Evolutionary conservation across 2,329 filamentous ascomycete species (phyloP).

Genomic region (Sporothrix inflata): DNA sequence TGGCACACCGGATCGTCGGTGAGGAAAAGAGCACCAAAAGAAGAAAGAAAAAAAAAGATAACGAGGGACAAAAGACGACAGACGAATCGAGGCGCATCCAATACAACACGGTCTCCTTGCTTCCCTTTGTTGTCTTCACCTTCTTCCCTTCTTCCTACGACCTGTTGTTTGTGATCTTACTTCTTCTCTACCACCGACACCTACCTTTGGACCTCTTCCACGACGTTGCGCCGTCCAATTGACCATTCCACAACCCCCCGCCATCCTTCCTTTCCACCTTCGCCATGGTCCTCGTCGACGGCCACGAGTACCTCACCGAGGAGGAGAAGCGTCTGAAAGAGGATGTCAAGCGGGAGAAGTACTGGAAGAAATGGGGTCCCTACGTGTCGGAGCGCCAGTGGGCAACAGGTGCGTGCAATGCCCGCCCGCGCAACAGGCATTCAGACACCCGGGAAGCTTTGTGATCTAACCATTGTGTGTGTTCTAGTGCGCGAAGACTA

Average conservation of each 20-base stretch:
- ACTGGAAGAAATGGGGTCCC: conserved; percentile 98
- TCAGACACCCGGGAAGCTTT: not conserved
- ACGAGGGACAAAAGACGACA: not conserved
- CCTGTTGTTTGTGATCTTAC: not conserved
- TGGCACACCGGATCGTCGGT: not conserved
- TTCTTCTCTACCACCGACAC: not conserved
- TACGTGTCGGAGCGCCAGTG: conserved; percentile 94
- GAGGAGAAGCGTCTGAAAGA: conserved; percentile 90
- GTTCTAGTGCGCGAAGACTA: conserved; percentile 71
- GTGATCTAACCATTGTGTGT: conserved; percentile 20
- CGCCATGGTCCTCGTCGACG: conserved; percentile 85
- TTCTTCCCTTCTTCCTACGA: not conserved
- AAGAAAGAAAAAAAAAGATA: not conserved
- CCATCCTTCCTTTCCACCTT: not conserved
- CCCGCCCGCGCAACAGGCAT: not conserved
- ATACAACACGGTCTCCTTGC: not conserved
- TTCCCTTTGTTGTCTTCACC: not conserved
- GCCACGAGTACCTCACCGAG: conserved; percentile 82
- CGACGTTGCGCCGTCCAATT: conserved; percentile 10
- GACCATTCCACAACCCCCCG: not conserved
- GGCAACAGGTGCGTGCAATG: conserved; percentile 72
- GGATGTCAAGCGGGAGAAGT: conserved; percentile 79
- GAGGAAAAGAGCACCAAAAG: conserved; percentile 2
- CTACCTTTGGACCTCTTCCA: not conserved
- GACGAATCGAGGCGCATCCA: not conserved